A percentile compares a stretch with the other conserved stretches of the same genome.
phyloP scores from a whole-genome alignment of 257 asterid genomes.

The Primulina eburnea region DNA sequence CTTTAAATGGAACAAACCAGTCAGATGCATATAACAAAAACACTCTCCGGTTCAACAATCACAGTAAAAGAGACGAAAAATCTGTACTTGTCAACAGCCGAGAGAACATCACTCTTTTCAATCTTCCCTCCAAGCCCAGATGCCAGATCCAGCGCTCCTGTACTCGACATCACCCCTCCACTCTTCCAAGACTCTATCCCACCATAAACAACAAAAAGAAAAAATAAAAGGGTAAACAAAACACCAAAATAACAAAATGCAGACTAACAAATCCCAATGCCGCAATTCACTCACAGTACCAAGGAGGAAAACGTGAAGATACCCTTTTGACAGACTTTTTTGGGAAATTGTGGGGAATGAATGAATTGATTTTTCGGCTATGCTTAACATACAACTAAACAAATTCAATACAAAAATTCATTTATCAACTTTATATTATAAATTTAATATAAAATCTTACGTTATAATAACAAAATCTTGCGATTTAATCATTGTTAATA shows the following conservation, averaged over 20 bases:
- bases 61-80: not conserved
- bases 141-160: constrained; percentile 85
- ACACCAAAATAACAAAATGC: constrained; percentile 4
- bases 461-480: no score
- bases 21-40: not conserved
- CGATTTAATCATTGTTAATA: no score
- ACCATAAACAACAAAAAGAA: not conserved
- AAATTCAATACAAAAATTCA: no score
- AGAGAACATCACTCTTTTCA: constrained; percentile 64
- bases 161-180: constrained; percentile 56
- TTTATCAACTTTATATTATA: no score
- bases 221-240: constrained; percentile 1
- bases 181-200: constrained; percentile 20
- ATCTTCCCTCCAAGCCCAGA: constrained; percentile 89
- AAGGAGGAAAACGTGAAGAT: not conserved
- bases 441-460: no score
- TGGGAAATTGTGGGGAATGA: not conserved
- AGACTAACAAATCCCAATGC: not conserved
- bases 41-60: not conserved
- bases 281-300: not conserved
- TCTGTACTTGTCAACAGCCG: constrained; percentile 82
- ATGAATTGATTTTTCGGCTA: no score
- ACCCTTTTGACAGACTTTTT: not conserved
- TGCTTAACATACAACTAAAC: no score
- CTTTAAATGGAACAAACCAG: not conserved